Conservation (phyloP, 768 basidiomycete species). For the Mycena amicta region DNA sequence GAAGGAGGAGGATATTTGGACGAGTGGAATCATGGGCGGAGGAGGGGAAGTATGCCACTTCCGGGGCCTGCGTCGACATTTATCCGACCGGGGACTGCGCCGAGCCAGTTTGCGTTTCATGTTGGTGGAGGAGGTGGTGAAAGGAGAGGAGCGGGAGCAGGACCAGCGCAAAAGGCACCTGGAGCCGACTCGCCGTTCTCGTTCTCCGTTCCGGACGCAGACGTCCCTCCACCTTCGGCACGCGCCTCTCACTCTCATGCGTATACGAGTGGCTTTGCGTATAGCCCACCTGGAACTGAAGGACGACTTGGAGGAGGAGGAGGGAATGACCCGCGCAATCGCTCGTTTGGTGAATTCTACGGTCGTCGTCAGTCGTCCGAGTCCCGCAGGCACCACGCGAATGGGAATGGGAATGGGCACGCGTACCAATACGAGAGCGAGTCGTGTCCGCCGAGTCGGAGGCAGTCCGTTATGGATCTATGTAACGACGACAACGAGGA, state of each 20-base stretch:
- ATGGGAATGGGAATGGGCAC: too few relatives aligned
- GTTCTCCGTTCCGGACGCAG: not conserved
- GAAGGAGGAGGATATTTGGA: not conserved
- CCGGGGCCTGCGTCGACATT: not conserved
- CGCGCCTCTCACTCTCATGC: not conserved
- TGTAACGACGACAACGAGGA: not conserved
- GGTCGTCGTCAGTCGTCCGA: not conserved
- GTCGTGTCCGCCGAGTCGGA: not conserved
- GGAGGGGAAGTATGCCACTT: not conserved
- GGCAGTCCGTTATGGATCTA: not conserved
- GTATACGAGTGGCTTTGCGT: not conserved
- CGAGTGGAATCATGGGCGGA: not conserved
- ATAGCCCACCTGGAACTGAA: not conserved
- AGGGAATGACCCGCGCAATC: not conserved
- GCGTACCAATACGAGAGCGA: not conserved
- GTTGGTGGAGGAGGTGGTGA: not conserved
- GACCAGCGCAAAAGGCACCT: too few relatives aligned
- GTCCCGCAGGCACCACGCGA: too few relatives aligned
- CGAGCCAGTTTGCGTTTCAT: not conserved
- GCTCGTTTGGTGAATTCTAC: not conserved
- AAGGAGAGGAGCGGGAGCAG: not conserved
- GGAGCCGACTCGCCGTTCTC: not conserved
- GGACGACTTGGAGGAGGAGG: not conserved
- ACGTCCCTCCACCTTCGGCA: not conserved
- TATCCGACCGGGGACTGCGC: not conserved